Conservation (phyloP, 306 rosid species). For the Neltuma alba region DNA sequence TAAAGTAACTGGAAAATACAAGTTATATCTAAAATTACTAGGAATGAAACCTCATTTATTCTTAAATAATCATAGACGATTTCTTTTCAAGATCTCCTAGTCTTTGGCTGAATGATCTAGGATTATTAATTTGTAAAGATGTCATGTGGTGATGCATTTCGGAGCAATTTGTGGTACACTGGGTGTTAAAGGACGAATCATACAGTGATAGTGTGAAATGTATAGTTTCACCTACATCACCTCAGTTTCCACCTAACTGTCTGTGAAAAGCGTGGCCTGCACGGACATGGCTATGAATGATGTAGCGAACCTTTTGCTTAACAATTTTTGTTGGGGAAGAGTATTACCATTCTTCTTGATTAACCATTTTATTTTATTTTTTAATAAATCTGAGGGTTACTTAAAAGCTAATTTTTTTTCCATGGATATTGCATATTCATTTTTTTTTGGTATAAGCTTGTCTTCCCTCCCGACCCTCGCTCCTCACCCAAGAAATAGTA, state of each 20-base stretch:
- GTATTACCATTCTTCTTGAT: conserved; percentile 5
- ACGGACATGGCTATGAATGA: neutral
- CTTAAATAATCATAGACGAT: neutral
- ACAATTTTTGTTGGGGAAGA: neutral
- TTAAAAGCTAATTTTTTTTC: neutral
- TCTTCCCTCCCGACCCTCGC: neutral
- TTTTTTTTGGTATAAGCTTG: neutral
- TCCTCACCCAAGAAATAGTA: neutral
- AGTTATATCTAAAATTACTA: neutral
- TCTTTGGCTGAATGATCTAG: conserved; percentile 5
- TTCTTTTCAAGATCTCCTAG: neutral
- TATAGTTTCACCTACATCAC: neutral
- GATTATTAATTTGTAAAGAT: neutral
- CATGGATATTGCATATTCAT: neutral
- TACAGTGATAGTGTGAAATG: conserved; percentile 12
- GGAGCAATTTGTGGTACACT: conserved; percentile 2
- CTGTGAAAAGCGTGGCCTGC: neutral
- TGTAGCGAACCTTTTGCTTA: neutral
- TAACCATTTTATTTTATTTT: neutral
- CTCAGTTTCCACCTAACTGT: neutral
- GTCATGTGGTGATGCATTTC: neutral
- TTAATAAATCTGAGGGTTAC: no score
- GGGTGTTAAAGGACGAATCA: neutral
- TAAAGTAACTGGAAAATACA: neutral
- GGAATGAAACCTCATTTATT: neutral